Conservation (phyloP, 805 yeast species). For the Maudiozyma barnettii region DNA sequence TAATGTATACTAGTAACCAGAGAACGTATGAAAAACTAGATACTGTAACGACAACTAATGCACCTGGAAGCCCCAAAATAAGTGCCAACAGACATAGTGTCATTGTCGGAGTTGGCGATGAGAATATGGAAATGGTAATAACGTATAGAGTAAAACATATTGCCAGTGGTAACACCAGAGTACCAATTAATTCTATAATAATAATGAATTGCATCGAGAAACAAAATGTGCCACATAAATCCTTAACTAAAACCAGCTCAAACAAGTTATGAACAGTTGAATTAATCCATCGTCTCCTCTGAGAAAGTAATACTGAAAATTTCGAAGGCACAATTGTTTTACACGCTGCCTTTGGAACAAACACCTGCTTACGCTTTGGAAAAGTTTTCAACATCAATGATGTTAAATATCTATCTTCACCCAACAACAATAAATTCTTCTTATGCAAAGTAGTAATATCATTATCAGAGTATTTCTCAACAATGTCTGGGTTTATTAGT, state of each 20-base stretch:
- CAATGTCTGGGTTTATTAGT: constrained; percentile 85
- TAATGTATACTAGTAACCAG: constrained; percentile 70
- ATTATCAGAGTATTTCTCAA: constrained; percentile 82
- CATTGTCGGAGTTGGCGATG: constrained; percentile 66
- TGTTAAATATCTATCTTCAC: constrained; percentile 82
- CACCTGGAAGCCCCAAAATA: constrained; percentile 79
- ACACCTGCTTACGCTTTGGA: constrained; percentile 80
- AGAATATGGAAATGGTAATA: constrained; percentile 56
- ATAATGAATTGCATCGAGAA: constrained; percentile 92
- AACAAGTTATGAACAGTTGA: constrained; percentile 88
- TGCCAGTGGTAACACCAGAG: constrained; percentile 83
- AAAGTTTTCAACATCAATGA: constrained; percentile 82
- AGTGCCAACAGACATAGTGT: constrained; percentile 68
- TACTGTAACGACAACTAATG: constrained; percentile 71
- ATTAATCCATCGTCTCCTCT: constrained; percentile 94
- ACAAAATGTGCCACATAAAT: constrained; percentile 89
- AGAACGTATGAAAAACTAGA: constrained; percentile 60
- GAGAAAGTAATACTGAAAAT: constrained; percentile 73
- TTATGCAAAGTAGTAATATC: constrained; percentile 75
- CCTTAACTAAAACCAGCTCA: constrained; percentile 76
- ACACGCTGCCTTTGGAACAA: constrained; percentile 86
- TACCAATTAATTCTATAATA: constrained; percentile 74
- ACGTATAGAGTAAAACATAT: constrained; percentile 76
- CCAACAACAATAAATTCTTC: constrained; percentile 74
- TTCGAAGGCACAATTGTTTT: constrained; percentile 80